Evolutionary conservation across 176 grass and related monocot genomes (phyloP).

Genomic region (Raddia guianensis): DNA sequence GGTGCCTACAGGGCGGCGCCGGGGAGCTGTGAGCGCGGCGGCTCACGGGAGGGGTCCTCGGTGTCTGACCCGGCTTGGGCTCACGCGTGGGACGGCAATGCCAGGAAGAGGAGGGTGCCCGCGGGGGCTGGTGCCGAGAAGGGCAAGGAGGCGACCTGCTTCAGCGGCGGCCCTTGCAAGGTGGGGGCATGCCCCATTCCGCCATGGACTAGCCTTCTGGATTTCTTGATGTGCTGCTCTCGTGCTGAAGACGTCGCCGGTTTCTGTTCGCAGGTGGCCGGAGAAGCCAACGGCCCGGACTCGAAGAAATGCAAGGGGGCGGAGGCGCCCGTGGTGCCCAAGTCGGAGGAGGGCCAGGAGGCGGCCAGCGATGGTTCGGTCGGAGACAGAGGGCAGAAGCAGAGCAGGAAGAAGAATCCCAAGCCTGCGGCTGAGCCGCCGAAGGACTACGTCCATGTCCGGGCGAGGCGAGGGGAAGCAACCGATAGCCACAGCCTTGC

Average conservation of each 20-base stretch:
- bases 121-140: constrained; percentile 30
- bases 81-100: constrained; percentile 42
- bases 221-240: background rate
- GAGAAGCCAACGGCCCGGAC: constrained; percentile 21
- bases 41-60: constrained; percentile 63
- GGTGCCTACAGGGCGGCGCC: background rate
- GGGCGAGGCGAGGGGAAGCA: constrained; percentile 88
- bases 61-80: constrained; percentile 66
- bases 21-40: constrained; percentile 14
- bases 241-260: background rate
- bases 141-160: constrained; percentile 40
- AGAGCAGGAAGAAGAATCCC: constrained; percentile 58
- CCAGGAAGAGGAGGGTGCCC: constrained; percentile 69
- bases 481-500: constrained; percentile 97
- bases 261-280: constrained; percentile 42
- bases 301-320: constrained; percentile 56
- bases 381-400: constrained; percentile 47
- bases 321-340: constrained; percentile 35
- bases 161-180: constrained; percentile 33
- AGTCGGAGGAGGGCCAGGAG: constrained; percentile 63
- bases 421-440: constrained; percentile 59
- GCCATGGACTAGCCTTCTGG: background rate
- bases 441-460: constrained; percentile 92
- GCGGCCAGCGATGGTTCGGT: constrained; percentile 37
- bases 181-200: constrained; percentile 13